A percentile compares a stretch with the other conserved stretches of the same genome.
phyloP scores from a whole-genome alignment of 352 stramenopile species.

The Halophytophthora batemanensis region DNA sequence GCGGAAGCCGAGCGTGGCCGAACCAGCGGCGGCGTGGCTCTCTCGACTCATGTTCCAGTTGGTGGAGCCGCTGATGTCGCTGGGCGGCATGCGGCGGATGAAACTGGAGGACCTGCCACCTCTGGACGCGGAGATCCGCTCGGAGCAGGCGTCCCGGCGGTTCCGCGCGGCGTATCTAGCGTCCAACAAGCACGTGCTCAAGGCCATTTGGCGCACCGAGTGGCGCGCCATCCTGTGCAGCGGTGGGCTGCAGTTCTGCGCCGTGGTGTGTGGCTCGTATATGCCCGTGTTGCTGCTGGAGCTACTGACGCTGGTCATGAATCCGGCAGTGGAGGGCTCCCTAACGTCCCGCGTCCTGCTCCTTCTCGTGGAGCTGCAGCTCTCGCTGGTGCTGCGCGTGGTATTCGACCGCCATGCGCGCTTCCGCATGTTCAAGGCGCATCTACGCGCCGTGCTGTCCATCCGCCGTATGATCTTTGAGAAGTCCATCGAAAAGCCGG shows the following conservation, averaged over 20 bases:
- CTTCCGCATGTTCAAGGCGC: constrained; percentile 31
- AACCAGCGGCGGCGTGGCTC: constrained; percentile 18
- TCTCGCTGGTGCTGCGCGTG: constrained; percentile 23
- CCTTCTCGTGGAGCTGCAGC: constrained; percentile 31
- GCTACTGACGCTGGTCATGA: constrained; percentile 28
- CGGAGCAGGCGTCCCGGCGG: constrained; percentile 14
- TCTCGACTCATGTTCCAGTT: constrained; percentile 35
- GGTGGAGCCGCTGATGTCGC: constrained; percentile 28
- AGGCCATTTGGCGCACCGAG: constrained; percentile 28
- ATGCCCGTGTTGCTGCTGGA: constrained; percentile 32
- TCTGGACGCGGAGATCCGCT: constrained; percentile 25
- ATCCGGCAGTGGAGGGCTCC: constrained; percentile 1
- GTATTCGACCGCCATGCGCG: constrained; percentile 30
- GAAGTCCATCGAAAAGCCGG: constrained; percentile 29
- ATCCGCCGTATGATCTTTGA: constrained; percentile 37
- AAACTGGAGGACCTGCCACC: constrained; percentile 30
- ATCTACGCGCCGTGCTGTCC: constrained; percentile 27
- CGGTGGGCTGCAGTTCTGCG: constrained; percentile 18
- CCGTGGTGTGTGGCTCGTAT: constrained; percentile 12
- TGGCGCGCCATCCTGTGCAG: constrained; percentile 22
- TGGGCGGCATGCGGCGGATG: constrained; percentile 17
- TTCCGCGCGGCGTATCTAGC: constrained; percentile 29
- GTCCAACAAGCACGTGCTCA: constrained; percentile 8
- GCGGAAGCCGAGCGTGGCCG: constrained; percentile 9
- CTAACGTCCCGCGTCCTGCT: constrained; percentile 19